Evolutionary conservation across 805 yeast species (phyloP), one percentile per base, ranked within the genome.

Genomic region (Starmerella gropengiesseri): DNA sequence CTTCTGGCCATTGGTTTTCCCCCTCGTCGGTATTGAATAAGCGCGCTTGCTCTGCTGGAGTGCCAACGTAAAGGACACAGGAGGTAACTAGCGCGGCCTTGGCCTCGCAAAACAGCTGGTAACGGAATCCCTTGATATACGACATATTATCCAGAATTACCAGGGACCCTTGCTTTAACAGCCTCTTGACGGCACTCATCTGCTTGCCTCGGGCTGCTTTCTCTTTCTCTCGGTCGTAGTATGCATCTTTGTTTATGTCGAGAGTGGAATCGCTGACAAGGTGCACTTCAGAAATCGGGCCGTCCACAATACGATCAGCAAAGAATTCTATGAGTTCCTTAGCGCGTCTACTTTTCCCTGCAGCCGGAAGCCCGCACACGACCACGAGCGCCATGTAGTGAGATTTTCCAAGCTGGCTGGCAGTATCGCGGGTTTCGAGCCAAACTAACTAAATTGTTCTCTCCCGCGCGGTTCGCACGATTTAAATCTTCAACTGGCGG

Each of bases 101-200:
- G 29, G 95, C 87, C 60, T 91, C 98, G 61, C 96, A 87, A 60
- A 76, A 86, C 41, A 91, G 67, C 61, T 91, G 98, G 62, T 91
- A 91, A 47, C 98, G 68, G 60, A 87, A 86, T 0, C 98, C 98
- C 58, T 91, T 91, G 55, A 91, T 91, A 59, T 91, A 91, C 31
- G 83, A 77, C 54, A 86, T 67, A 1, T 91, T 74, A 59, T 91
- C 98, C 41, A 91, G 68, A 14, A 91, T 76, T 1, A 91, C 96
- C 22, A 91, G 69, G 17, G 74, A 77, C 23, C 71, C 66, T 30
- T 78, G 70, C 1, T 81, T 68, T 3, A 91, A 61, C 49, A 81
- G 84, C 50, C 96, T 69, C 55, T 85, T 84, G 14, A 89, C 91
- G 0, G 94, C 95, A 0, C 94, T 75, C 64, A 87, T 78, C 54